Percentiles rank a stretch among this genome's conserved stretches.
These are phyloP conservation scores for Pascua guehoae DNA, from an alignment of 1,284 basidiomycete species.

Conservation along the genomic window DNA sequence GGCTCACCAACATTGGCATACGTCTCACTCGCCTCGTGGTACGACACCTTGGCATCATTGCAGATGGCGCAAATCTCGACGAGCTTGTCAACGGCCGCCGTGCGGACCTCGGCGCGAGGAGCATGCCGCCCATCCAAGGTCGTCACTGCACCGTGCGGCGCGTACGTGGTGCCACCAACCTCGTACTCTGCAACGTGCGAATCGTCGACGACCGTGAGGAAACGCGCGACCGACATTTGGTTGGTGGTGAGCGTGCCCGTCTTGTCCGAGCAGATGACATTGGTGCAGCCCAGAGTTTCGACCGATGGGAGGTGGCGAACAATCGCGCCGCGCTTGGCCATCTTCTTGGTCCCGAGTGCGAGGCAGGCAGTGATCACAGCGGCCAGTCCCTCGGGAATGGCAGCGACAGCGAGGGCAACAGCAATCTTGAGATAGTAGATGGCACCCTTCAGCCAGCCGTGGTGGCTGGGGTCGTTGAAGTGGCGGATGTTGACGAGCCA, in stretches of 20 bases:
- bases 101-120: conserved; percentile 57
- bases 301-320: conserved; percentile 93
- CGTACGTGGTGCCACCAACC: conserved; percentile 86
- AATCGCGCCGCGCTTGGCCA: conserved; percentile 96
- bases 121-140: conserved; percentile 62
- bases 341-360: conserved; percentile 92
- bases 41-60: conserved; percentile 88
- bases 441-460: conserved; percentile 82
- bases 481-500: conserved; percentile 93
- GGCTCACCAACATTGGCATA: conserved; percentile 92
- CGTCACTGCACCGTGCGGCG: conserved; percentile 70
- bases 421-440: conserved; percentile 98
- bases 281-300: conserved; percentile 91
- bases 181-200: conserved; percentile 63
- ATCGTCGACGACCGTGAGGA: conserved; percentile 59
- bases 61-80: conserved; percentile 87
- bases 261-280: conserved; percentile 96
- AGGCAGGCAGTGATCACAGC: conserved; percentile 96
- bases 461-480: conserved; percentile 87
- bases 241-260: conserved; percentile 93
- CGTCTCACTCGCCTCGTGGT: conserved; percentile 61
- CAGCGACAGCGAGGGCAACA: conserved; percentile 90
- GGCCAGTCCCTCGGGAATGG: conserved; percentile 91
- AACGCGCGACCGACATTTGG: conserved; percentile 89
- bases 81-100: conserved; percentile 71